Evolutionary conservation across 169 alveolate genomes (phyloP).

Genomic region (Perkinsus chesapeaki): DNA sequence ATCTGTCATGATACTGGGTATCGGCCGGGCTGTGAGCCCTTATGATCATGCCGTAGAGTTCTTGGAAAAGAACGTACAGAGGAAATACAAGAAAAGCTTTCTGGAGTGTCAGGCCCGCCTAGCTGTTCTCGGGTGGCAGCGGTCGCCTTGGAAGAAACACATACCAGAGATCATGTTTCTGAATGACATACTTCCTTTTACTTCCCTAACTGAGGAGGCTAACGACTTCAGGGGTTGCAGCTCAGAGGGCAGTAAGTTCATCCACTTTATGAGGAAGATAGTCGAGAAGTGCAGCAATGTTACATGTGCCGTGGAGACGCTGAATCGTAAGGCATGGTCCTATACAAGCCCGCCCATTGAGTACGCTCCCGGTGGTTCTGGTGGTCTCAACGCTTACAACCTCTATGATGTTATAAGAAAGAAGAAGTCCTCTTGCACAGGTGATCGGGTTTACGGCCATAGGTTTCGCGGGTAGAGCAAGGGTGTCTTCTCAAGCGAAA

Average conservation of each 20-base stretch:
- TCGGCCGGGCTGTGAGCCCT: too few species aligned
- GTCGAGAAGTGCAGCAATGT: background rate
- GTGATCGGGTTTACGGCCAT: background rate
- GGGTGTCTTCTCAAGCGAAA: too few species aligned
- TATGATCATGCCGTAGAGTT: too few species aligned
- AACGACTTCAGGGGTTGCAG: background rate
- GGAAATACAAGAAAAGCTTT: background rate
- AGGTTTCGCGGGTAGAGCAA: too few species aligned
- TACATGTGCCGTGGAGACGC: background rate
- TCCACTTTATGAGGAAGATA: background rate
- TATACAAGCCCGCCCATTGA: background rate
- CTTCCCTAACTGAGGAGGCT: background rate
- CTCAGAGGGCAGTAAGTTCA: background rate
- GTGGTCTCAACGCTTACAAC: background rate
- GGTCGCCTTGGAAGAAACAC: background rate
- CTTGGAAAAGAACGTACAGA: background rate
- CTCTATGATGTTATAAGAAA: background rate
- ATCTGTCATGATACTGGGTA: too few species aligned
- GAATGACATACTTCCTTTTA: background rate
- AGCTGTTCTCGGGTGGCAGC: background rate
- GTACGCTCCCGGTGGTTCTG: background rate
- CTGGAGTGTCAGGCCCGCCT: background rate
- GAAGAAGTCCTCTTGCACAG: background rate
- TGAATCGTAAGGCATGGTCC: background rate
- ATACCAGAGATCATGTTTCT: background rate